Percentiles rank a stretch among this genome's conserved stretches.
Evolutionary conservation across 805 yeast species (phyloP).

Genomic region (Maudiozyma saulgeensis): DNA sequence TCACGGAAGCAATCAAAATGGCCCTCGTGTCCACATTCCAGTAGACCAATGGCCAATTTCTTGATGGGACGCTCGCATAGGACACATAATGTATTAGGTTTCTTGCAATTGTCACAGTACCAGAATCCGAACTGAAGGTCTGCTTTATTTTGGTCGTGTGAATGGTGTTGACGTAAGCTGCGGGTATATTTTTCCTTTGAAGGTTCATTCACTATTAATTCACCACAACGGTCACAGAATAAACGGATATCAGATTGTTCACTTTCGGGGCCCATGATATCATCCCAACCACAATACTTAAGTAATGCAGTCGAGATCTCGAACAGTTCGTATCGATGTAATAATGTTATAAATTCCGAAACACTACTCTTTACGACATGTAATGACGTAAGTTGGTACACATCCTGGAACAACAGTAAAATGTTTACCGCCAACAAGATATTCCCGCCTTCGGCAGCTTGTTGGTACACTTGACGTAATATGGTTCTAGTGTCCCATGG

Average conservation of each 20-base stretch:
- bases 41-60: slow-evolving; percentile 51
- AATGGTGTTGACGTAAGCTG: slow-evolving; percentile 9
- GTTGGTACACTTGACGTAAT: slow-evolving; percentile 22
- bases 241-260: slow-evolving; percentile 37
- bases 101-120: slow-evolving; percentile 72
- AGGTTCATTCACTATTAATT: slow-evolving; percentile 49
- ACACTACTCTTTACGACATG: slow-evolving; percentile 23
- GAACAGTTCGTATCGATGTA: slow-evolving; percentile 28
- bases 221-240: slow-evolving; percentile 53
- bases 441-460: slow-evolving; percentile 27
- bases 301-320: slow-evolving; percentile 28
- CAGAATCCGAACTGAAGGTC: slow-evolving; percentile 54
- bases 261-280: slow-evolving; percentile 19
- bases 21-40: slow-evolving; percentile 80
- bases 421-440: slow-evolving; percentile 22
- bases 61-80: slow-evolving; percentile 69
- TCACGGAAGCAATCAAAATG: slow-evolving; percentile 70
- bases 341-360: slow-evolving; percentile 22
- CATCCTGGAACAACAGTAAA: slow-evolving; percentile 24
- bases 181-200: slow-evolving; percentile 33
- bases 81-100: slow-evolving; percentile 56
- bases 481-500: slow-evolving; percentile 27
- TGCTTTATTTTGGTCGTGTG: neutral
- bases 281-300: slow-evolving; percentile 28
- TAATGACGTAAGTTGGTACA: slow-evolving; percentile 18